Evolutionary conservation across 2,329 filamentous ascomycete species (phyloP), one percentile per base, ranked within the genome.

Genomic region (Aspergillus latus): DNA sequence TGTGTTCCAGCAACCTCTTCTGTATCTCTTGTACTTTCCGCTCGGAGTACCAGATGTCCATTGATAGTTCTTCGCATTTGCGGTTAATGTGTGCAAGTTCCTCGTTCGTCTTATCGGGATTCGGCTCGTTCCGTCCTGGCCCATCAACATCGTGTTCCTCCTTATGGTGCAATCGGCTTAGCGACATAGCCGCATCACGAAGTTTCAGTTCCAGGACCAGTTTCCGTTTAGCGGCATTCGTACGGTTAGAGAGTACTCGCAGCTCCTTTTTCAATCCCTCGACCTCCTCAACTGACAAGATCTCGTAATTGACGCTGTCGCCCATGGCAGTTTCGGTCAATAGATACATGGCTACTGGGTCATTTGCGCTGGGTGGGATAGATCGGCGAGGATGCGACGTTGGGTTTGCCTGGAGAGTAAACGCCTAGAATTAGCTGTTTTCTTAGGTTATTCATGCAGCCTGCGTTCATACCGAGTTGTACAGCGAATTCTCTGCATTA

Each of bases 141-240:
- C 83, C 75, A 46, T 67, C 62, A 56, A 57, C 37, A 16, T 64
- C 63, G 29, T 69, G 67, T 7, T 80, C 72, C 59, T 74, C 72
- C 66, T 85, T 81, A 7, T 84, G 84, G 69, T 95, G 91, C 29
- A 99, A 80, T 65, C 88, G 87, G 57, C 88, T 87, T 74, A 99
- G 87, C 40, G 92, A 96, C 62, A 88, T 84, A 9, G 94, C 91
- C 1, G 94, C 94, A 80, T 97, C 93, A 65, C 92, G 89, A 66
- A 97, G 91, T 77, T 97, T 99, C 53, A 87, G 89, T 73, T 99
- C 94, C 45, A 97, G 86, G 32, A 87, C 86, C 37, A 99, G 81
- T 74, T 93, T 96, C 58, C 90, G 84, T 63, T 88, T 86, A 21
- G 90, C 87, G 37, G 90, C 87, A 60, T 93, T 89, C 62, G 96